Conservation (phyloP, 306 rosid species). For the Vigna angularis region DNA sequence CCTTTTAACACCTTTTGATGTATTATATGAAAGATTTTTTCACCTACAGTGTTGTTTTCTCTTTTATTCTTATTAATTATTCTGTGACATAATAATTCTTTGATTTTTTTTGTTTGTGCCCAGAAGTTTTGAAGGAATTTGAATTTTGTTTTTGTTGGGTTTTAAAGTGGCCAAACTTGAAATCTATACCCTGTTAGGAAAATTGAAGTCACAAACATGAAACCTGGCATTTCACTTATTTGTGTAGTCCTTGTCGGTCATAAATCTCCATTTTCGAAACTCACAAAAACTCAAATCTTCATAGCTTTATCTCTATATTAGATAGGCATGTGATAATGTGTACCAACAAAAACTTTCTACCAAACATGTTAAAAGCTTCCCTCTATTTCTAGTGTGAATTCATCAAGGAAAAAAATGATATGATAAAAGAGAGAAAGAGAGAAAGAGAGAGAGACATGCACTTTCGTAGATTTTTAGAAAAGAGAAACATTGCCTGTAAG, state of each 20-base stretch:
- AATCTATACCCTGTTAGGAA: no score
- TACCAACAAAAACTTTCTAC: not conserved
- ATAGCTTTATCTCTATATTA: not conserved
- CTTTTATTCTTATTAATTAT: no score
- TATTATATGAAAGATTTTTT: no score
- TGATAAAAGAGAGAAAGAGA: not conserved
- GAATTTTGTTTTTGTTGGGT: no score
- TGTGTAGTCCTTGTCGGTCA: not conserved
- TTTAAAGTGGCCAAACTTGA: no score
- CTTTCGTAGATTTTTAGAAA: not conserved
- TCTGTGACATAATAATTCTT: no score
- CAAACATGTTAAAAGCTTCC: not conserved
- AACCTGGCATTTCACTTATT: conserved; percentile 1
- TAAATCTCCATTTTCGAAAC: not conserved
- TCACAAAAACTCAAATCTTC: not conserved
- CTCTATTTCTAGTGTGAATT: not conserved
- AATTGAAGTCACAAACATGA: no score
- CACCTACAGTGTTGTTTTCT: no score
- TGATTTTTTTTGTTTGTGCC: no score
- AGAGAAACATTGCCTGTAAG: not conserved
- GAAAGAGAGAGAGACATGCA: not conserved
- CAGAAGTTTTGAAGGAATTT: no score
- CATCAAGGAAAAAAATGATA: not conserved
- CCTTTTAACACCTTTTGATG: no score
- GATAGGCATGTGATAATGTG: not conserved